Evolutionary conservation across 1,284 basidiomycete species (phyloP).

Genomic region (Malassezia dermatis): DNA sequence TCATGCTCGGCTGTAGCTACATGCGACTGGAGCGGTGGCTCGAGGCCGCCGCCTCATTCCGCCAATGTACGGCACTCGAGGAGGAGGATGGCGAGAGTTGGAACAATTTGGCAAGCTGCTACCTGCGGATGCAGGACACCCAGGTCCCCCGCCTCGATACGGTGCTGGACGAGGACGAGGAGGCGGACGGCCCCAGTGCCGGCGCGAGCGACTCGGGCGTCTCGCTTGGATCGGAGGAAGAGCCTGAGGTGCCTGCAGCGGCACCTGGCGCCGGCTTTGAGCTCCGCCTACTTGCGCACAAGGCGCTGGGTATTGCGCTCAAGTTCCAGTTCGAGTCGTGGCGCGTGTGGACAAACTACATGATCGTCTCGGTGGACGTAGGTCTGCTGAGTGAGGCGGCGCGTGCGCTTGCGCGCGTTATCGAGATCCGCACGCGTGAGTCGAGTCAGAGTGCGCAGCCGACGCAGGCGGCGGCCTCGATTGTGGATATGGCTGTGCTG

Average conservation of each 20-base stretch:
- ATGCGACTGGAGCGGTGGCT: slow-evolving; percentile 65
- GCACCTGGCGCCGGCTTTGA: slow-evolving; percentile 37
- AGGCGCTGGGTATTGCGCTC: slow-evolving; percentile 82
- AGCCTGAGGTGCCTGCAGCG: background rate
- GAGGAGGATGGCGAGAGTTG: slow-evolving; percentile 96
- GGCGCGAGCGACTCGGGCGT: slow-evolving; percentile 14
- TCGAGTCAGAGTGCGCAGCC: slow-evolving; percentile 50
- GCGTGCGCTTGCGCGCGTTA: slow-evolving; percentile 68
- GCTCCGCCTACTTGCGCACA: slow-evolving; percentile 78
- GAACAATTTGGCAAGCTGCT: slow-evolving; percentile 93
- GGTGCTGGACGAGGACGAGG: slow-evolving; percentile 14
- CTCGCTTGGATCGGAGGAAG: slow-evolving; percentile 4
- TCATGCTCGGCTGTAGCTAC: slow-evolving; percentile 80
- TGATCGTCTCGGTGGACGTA: slow-evolving; percentile 83
- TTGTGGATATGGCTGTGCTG: slow-evolving; percentile 73
- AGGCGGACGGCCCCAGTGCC: background rate
- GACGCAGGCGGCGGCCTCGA: slow-evolving; percentile 51
- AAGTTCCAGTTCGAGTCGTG: slow-evolving; percentile 78
- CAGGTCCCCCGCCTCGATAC: slow-evolving; percentile 15
- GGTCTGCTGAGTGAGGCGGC: slow-evolving; percentile 80
- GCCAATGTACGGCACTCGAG: slow-evolving; percentile 74
- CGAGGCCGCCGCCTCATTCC: slow-evolving; percentile 71
- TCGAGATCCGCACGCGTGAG: slow-evolving; percentile 60
- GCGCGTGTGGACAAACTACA: slow-evolving; percentile 98
- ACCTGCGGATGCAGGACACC: slow-evolving; percentile 54